Evolutionary conservation across 2,329 filamentous ascomycete genomes (phyloP), one percentile per base, ranked within the genome.

Genomic region (Penicillium sp.): DNA sequence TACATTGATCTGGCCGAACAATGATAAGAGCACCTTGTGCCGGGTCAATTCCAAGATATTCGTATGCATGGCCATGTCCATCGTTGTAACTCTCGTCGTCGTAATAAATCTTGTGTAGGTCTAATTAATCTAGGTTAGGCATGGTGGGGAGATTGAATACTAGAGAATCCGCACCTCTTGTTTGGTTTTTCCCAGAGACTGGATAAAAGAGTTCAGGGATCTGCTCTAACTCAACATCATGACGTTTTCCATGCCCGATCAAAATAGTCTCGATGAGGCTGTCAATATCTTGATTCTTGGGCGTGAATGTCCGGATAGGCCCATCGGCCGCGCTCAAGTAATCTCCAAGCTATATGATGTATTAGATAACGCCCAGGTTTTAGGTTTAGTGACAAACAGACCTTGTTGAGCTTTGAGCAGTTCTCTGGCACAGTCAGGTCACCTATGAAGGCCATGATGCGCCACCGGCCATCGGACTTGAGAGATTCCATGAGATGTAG

Each of bases 1-100:
- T 70, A 83, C 82, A 84, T 72, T 86, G 84, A 73, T 87, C 85
- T 1, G 85, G 85, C 14, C 85, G 76, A 9, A 86, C 78, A 56
- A 87, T 72, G 0, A 83, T 75, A 5, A 85, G 59, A 0, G 77
- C 79, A 0, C 82, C 81, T 32, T 68, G 55, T 5, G 69, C 60
- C 0, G 76, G 68, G 53, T 81, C 75, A 13, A 87, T 72, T 0
- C 82, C 82, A 40, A 85, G 84, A 9, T 73, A 73, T 47, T 83
- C 74, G 60, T 87, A 87, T 1, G 81, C 81, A 43, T 82, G 76
- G 0, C 83, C 83, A 55, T 85, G 81, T 1, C 81, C 81, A 2
- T 76, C 75, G 55, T 82, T 80, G 63, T 83, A 82, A 62, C 78
- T 80, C 52, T 80, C 76, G 39, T 84, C 82, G 44, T 85, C 82